Evolutionary conservation across 139 green algal species (phyloP), one percentile per base, ranked within the genome.

Genomic region (Volvox reticuliferus): DNA sequence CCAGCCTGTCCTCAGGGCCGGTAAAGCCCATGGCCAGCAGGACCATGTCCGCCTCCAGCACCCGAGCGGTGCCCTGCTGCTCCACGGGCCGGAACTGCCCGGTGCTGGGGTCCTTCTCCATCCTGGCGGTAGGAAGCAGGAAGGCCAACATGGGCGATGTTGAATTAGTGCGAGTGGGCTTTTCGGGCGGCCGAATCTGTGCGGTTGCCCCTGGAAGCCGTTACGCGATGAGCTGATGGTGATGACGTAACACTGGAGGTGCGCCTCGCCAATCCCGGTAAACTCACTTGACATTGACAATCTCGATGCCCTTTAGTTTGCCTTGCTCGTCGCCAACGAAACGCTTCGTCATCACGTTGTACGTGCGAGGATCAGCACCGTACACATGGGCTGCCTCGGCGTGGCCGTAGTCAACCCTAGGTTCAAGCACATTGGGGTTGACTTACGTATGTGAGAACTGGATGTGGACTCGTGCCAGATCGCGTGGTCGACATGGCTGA

Each of bases 11-110:
- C 96, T 99, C 98, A 33, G 98, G 98, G 2, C 98, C 98, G 80
- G 99, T 91, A 94, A 99, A 99, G 83, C 98, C 98, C 97, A 99
- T 98, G 35, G 98, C 98, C 89, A 99, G 95, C 82, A 99, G 96
- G 82, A 97, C 96, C 69, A 99, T 63, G 96, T 99, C 98, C 19
- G 95, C 96, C 86, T 98, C 95, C 35, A 99, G 93, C 67, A 98
- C 93, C 76, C 94, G 91, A 75, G 94, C 92, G 32, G 62, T 96
- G 82, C 96, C 98, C 0, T 92, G 91, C 37, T 97, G 88, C 96
- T 99, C 96, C 71, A 96, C 92, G 79, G 98, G 94, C 36, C 94
- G 95, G 88, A 92, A 69, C 76, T 86, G 76, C n/a, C 87, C 87
- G 61, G 9, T 79, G 18, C 24, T n/a, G 61, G 87, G 33, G 75